phyloP scores from a whole-genome alignment of 140 eudicot species.

The Stevia rebaudiana region DNA sequence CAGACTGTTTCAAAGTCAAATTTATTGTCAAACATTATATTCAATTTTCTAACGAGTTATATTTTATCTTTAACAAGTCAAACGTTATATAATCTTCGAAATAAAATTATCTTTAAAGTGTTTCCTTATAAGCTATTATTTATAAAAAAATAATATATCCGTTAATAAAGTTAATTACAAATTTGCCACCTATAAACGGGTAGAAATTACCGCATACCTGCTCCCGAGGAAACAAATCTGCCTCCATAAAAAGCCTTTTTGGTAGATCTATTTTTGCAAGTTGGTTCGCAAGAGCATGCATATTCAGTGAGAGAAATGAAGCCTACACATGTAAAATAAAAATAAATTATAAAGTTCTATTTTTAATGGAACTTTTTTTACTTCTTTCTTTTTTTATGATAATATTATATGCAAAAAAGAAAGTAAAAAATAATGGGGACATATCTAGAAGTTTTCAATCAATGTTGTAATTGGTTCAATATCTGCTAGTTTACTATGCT shows the following conservation, averaged over 20 bases:
- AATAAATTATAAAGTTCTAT: too few species aligned
- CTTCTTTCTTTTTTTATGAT: too few species aligned
- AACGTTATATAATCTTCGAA: background rate
- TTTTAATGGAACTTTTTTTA: too few species aligned
- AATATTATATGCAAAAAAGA: too few species aligned
- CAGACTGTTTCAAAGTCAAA: conserved; percentile 29
- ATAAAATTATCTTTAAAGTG: background rate
- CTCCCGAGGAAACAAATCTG: conserved; percentile 50
- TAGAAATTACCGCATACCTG: conserved; percentile 38
- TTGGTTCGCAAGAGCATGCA: conserved; percentile 54
- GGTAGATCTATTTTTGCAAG: conserved; percentile 57
- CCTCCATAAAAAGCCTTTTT: conserved; percentile 58
- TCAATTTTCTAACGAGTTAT: too few species aligned
- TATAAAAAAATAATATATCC: too few species aligned
- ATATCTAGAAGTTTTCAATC: too few species aligned
- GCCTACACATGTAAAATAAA: conserved; percentile 45
- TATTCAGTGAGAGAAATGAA: conserved; percentile 61
- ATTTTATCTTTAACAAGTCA: background rate
- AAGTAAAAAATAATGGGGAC: too few species aligned
- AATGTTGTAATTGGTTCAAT: too few species aligned
- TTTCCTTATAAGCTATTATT: background rate
- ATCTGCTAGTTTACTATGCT: too few species aligned
- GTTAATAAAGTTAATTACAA: background rate
- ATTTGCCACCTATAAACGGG: background rate
- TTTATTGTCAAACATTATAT: too few species aligned